Conservation (phyloP, 1,284 basidiomycete species). For the Schizophyllum commune region DNA sequence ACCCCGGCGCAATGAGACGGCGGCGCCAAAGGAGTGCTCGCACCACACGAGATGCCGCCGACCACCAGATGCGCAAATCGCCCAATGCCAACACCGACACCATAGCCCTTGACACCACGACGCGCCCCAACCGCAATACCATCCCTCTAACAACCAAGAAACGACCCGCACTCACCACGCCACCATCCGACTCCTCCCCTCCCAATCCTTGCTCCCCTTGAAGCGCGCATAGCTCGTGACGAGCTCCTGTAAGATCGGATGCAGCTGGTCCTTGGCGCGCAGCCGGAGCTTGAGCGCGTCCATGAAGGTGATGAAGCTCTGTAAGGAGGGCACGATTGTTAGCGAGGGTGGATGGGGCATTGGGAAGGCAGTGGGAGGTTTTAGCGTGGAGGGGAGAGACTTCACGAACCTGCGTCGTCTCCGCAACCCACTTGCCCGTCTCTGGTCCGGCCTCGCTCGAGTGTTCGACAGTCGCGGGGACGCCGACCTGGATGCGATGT, state of each 20-base stretch:
- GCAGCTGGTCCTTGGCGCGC: conserved; percentile 94
- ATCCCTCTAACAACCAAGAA: too few species aligned
- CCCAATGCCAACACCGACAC: too few species aligned
- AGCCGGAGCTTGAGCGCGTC: conserved; percentile 91
- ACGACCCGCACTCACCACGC: conserved; percentile 74
- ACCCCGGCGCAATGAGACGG: too few species aligned
- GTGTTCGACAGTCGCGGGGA: conserved; percentile 96
- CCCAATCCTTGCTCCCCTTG: conserved; percentile 90
- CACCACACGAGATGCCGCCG: too few species aligned
- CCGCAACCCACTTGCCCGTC: conserved; percentile 96
- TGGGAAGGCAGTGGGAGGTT: conserved; percentile 1
- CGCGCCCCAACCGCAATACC: too few species aligned
- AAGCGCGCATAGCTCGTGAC: conserved; percentile 90
- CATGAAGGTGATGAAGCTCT: conserved; percentile 99
- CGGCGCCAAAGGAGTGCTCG: too few species aligned
- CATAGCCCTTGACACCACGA: too few species aligned
- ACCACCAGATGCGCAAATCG: too few species aligned
- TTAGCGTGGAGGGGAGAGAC: too few species aligned
- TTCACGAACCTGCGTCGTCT: conserved; percentile 84
- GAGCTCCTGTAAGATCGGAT: conserved; percentile 90
- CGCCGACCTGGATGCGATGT: conserved; percentile 85
- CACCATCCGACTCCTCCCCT: conserved; percentile 88
- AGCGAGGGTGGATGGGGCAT: background rate
- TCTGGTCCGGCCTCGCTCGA: conserved; percentile 76
- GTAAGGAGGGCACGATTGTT: conserved; percentile 2